Evolutionary conservation across 208 protist species (phyloP).

Genomic region (Leptomonas seymouri): DNA sequence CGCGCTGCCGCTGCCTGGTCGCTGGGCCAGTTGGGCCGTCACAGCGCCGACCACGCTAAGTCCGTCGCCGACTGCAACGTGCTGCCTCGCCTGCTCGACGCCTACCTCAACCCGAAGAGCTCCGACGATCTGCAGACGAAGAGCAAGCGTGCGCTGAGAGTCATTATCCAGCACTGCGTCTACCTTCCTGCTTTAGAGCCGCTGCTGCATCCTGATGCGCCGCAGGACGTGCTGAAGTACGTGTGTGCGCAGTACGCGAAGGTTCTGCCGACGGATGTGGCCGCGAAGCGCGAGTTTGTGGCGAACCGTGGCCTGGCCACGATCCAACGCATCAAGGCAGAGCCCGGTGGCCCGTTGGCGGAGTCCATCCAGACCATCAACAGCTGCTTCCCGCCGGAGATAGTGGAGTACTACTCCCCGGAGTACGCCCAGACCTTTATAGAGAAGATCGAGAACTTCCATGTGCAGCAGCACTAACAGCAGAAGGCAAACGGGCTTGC

Average conservation of each 20-base stretch:
- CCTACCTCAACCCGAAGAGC: slow-evolving; percentile 87
- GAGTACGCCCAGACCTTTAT: slow-evolving; percentile 96
- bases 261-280: slow-evolving; percentile 97
- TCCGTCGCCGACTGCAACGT: slow-evolving; percentile 96
- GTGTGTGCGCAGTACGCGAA: slow-evolving; percentile 98
- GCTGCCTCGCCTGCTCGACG: slow-evolving; percentile 93
- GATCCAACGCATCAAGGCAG: slow-evolving; percentile 96
- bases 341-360: slow-evolving; percentile 94
- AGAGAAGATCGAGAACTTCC: slow-evolving; percentile 96
- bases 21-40: slow-evolving; percentile 96
- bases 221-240: slow-evolving; percentile 97
- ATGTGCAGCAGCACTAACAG: slow-evolving; percentile 78
- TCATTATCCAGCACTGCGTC: slow-evolving; percentile 96
- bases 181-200: slow-evolving; percentile 96
- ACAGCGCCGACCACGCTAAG: slow-evolving; percentile 97
- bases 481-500: not conserved
- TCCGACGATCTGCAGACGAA: slow-evolving; percentile 96
- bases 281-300: slow-evolving; percentile 97
- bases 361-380: slow-evolving; percentile 98
- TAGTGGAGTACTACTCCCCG: slow-evolving; percentile 98
- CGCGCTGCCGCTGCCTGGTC: slow-evolving; percentile 94
- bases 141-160: slow-evolving; percentile 96
- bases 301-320: slow-evolving; percentile 92
- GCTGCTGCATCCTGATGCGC: slow-evolving; percentile 94
- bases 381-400: slow-evolving; percentile 97